Evolutionary conservation across 306 rosid genomes (phyloP).

Genomic region (Acacia confusa): DNA sequence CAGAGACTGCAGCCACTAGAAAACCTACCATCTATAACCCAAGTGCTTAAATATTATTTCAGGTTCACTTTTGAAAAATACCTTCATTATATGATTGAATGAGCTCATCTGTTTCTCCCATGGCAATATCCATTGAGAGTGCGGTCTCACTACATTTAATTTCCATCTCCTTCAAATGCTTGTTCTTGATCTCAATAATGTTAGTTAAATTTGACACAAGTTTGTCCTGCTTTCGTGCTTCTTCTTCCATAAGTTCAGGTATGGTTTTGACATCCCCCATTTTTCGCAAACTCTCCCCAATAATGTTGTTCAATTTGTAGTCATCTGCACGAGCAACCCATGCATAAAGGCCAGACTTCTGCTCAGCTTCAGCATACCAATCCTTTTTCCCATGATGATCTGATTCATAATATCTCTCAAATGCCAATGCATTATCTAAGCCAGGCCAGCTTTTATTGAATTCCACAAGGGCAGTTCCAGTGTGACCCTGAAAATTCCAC

Average conservation of each 20-base stretch:
- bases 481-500: conserved; percentile 71
- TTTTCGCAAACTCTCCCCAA: conserved; percentile 76
- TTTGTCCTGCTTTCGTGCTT: conserved; percentile 65
- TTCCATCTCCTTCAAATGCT: conserved; percentile 65
- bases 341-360: conserved; percentile 73
- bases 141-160: conserved; percentile 63
- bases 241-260: conserved; percentile 77
- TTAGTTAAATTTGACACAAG: conserved; percentile 65
- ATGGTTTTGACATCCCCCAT: conserved; percentile 72
- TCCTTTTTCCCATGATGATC: conserved; percentile 75
- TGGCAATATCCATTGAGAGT: conserved; percentile 44
- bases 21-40: background rate
- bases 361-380: conserved; percentile 49
- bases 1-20: conserved; percentile 3
- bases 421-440: conserved; percentile 70
- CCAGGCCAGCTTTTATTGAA: conserved; percentile 85
- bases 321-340: conserved; percentile 93
- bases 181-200: conserved; percentile 63
- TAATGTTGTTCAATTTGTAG: conserved; percentile 53
- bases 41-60: conserved; percentile 13
- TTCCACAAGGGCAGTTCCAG: conserved; percentile 80
- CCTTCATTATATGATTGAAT: conserved; percentile 74
- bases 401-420: conserved; percentile 80
- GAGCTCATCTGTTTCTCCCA: conserved; percentile 65
- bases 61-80: conserved; percentile 32